Conservation (phyloP, 495 filamentous ascomycete species). For the Penicillium simplicissimum region DNA sequence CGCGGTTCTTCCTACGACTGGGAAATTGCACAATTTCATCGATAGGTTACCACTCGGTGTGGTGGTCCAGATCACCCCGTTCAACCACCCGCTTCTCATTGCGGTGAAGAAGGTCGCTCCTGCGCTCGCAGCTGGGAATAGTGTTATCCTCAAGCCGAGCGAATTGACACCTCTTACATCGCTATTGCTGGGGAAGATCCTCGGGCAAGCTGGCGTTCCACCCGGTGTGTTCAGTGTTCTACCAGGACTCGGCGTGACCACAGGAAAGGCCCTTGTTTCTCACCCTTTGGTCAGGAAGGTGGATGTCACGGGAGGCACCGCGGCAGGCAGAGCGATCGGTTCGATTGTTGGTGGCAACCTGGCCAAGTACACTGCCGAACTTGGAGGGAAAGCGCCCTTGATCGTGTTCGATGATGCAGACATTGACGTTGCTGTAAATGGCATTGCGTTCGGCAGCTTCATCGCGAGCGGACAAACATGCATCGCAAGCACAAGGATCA, state of each 20-base stretch:
- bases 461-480: conserved; percentile 64
- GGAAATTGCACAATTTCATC: conserved; percentile 61
- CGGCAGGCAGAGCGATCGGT: conserved; percentile 48
- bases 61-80: conserved; percentile 64
- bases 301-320: conserved; percentile 60
- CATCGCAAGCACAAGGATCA: conserved; percentile 59
- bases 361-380: conserved; percentile 56
- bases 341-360: conserved; percentile 52
- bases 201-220: conserved; percentile 56
- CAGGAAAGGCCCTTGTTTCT: conserved; percentile 55
- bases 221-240: conserved; percentile 60
- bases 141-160: conserved; percentile 61
- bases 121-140: conserved; percentile 62
- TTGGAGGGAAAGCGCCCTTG: conserved; percentile 62
- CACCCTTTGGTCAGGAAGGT: conserved; percentile 57
- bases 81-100: conserved; percentile 65
- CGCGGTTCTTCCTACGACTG: conserved; percentile 58
- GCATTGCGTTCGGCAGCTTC: conserved; percentile 59
- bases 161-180: conserved; percentile 62
- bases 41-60: conserved; percentile 62
- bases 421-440: conserved; percentile 54
- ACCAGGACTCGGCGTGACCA: conserved; percentile 52
- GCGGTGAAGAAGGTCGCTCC: conserved; percentile 64
- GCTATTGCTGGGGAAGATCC: conserved; percentile 49
- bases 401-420: conserved; percentile 55